phyloP scores from a whole-genome alignment of 108 stramenopile species.

The Fragilaria crotonensis region DNA sequence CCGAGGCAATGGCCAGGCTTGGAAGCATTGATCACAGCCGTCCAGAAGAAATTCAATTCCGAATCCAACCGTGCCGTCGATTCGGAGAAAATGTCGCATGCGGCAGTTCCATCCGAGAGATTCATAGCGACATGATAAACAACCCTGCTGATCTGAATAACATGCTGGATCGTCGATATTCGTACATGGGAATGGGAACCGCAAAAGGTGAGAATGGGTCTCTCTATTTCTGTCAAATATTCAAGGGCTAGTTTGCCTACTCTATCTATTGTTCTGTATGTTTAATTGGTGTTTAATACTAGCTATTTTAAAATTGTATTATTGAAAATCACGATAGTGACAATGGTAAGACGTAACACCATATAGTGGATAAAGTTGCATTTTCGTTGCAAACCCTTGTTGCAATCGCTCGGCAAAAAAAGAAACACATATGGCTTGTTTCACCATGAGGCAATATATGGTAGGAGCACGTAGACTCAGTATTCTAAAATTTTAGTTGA shows the following conservation, averaged over 20 bases:
- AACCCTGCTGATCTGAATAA: constrained; percentile 24
- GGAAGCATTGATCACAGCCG: constrained; percentile 12
- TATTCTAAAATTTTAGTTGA: too few species aligned
- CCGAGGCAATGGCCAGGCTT: constrained; percentile 21
- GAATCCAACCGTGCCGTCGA: neutral
- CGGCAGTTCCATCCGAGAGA: constrained; percentile 16
- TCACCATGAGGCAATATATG: too few species aligned
- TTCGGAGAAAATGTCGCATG: constrained; percentile 28
- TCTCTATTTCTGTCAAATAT: constrained; percentile 33
- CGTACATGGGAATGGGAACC: constrained; percentile 36
- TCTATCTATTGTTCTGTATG: too few species aligned
- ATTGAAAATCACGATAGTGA: too few species aligned
- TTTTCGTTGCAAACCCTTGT: too few species aligned
- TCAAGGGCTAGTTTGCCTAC: constrained; percentile 18
- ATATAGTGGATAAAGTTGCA: too few species aligned
- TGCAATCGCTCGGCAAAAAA: too few species aligned
- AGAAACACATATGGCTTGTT: too few species aligned
- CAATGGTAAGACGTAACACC: too few species aligned
- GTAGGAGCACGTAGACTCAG: too few species aligned
- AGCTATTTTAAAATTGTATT: too few species aligned
- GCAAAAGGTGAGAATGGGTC: constrained; percentile 11
- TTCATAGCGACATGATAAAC: constrained; percentile 24
- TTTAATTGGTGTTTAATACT: too few species aligned
- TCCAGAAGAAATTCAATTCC: constrained; percentile 3
- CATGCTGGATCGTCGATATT: constrained; percentile 25